Evolutionary conservation across 2,329 filamentous ascomycete genomes (phyloP).

Genomic region (Penicillium sp.): DNA sequence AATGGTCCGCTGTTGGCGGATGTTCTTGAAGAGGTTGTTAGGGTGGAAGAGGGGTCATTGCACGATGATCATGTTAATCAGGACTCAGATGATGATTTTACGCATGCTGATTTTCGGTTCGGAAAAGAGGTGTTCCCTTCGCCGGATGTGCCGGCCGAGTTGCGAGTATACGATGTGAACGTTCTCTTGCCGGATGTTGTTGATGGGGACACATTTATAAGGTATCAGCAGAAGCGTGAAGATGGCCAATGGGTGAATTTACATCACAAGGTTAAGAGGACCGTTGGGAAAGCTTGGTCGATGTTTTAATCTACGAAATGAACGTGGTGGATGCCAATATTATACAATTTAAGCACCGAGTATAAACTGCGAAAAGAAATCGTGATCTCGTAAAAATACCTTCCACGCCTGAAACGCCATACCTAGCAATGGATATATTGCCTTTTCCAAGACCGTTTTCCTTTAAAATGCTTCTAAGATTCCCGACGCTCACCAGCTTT

Average conservation of each 20-base stretch:
- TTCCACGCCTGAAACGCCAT: conserved; percentile 16
- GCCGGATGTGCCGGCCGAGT: conserved; percentile 6
- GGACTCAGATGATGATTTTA: not conserved
- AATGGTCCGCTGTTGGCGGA: conserved; percentile 20
- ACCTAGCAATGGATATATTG: not conserved
- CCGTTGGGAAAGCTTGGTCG: not conserved
- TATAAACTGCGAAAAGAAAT: conserved; percentile 11
- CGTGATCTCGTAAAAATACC: conserved; percentile 23
- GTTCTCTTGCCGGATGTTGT: conserved; percentile 17
- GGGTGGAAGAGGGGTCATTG: conserved; percentile 14
- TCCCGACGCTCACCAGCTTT: not conserved
- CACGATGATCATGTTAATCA: not conserved
- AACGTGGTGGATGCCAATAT: not conserved
- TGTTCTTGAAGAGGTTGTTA: conserved; percentile 17
- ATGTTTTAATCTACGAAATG: not conserved
- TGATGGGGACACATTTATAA: conserved; percentile 11
- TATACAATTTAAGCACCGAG: not conserved
- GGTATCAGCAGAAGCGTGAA: conserved; percentile 8
- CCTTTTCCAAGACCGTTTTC: conserved; percentile 6
- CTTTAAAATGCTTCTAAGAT: conserved; percentile 5
- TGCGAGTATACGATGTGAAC: conserved; percentile 14
- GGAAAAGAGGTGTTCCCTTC: conserved; percentile 5
- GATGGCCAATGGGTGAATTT: conserved; percentile 10
- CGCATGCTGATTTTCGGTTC: not conserved
- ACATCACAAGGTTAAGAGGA: conserved; percentile 4